phyloP scores from a whole-genome alignment of 2,329 filamentous ascomycete species.

The Penicillium italicum region DNA sequence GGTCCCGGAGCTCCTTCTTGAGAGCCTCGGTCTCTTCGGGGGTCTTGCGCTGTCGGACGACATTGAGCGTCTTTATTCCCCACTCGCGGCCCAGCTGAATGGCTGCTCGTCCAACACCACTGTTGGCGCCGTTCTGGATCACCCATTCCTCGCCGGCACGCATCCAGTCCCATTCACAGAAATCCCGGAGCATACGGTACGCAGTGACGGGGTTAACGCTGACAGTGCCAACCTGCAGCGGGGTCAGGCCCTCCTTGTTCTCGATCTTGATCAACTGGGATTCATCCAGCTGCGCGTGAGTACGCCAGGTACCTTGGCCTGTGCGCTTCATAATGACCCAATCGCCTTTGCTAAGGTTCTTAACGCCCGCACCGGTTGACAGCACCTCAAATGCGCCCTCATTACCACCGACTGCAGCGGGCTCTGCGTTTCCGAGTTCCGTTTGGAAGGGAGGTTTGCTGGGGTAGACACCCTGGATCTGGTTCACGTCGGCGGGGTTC shows the following conservation, averaged over 20 bases:
- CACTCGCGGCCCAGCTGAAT: constrained; percentile 83
- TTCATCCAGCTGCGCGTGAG: constrained; percentile 69
- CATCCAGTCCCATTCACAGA: constrained; percentile 54
- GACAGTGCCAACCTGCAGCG: constrained; percentile 80
- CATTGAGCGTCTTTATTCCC: constrained; percentile 87
- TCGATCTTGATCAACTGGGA: constrained; percentile 65
- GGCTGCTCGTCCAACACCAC: constrained; percentile 82
- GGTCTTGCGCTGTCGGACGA: constrained; percentile 70
- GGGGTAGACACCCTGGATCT: constrained; percentile 94
- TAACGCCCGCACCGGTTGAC: constrained; percentile 59
- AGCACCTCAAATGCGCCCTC: constrained; percentile 93
- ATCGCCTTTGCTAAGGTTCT: constrained; percentile 69
- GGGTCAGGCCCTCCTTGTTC: constrained; percentile 65
- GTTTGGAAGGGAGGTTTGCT: constrained; percentile 74
- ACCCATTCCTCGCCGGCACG: constrained; percentile 77
- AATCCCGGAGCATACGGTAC: constrained; percentile 87
- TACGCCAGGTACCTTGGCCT: constrained; percentile 90
- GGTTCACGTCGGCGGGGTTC: constrained; percentile 97
- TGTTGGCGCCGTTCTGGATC: constrained; percentile 95
- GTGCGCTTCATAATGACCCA: constrained; percentile 88
- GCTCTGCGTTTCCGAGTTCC: constrained; percentile 69
- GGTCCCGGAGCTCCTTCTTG: constrained; percentile 56
- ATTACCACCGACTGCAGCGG: constrained; percentile 65
- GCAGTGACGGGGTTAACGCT: constrained; percentile 92
- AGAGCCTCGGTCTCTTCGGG: constrained; percentile 62